These are phyloP conservation scores for Ogataea paraovalis DNA, from an alignment of 805 yeast genomes.

Conservation along the genomic window DNA sequence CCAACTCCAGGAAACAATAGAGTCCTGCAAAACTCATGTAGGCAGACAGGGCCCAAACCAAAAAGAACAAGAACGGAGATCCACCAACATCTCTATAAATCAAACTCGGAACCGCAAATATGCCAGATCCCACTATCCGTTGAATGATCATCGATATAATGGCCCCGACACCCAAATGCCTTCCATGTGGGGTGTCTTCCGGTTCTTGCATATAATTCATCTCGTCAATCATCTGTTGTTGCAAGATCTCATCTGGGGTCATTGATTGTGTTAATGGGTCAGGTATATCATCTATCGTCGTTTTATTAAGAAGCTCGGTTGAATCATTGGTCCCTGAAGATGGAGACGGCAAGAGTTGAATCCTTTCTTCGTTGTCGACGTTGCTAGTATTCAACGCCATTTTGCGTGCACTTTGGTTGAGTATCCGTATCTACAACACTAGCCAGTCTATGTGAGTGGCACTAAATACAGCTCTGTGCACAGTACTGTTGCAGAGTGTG, in stretches of 20 bases:
- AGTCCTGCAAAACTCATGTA: slow-evolving; percentile 63
- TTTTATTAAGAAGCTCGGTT: neutral
- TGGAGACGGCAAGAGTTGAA: neutral
- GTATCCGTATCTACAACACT: no score
- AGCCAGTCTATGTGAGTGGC: no score
- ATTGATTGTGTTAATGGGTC: neutral
- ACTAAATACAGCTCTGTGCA: no score
- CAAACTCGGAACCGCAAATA: slow-evolving; percentile 67
- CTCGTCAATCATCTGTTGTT: slow-evolving; percentile 16
- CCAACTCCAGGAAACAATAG: slow-evolving; percentile 63
- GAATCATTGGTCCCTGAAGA: neutral
- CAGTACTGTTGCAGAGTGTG: no score
- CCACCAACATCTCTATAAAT: slow-evolving; percentile 67
- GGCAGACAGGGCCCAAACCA: slow-evolving; percentile 63
- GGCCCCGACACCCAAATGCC: slow-evolving; percentile 68
- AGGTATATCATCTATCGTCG: neutral
- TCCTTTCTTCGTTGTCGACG: neutral
- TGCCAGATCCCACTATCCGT: slow-evolving; percentile 74
- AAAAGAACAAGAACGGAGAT: slow-evolving; percentile 54
- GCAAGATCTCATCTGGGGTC: slow-evolving; percentile 8
- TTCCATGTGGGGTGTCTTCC: slow-evolving; percentile 65
- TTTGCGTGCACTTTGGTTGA: no score
- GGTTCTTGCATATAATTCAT: slow-evolving; percentile 25
- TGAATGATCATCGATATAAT: slow-evolving; percentile 62
- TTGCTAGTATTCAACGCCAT: neutral